Percentiles rank a stretch among this genome's conserved stretches.
Conservation (phyloP, 2,329 filamentous ascomycete species). For the Plectosphaerella cucumerina region DNA sequence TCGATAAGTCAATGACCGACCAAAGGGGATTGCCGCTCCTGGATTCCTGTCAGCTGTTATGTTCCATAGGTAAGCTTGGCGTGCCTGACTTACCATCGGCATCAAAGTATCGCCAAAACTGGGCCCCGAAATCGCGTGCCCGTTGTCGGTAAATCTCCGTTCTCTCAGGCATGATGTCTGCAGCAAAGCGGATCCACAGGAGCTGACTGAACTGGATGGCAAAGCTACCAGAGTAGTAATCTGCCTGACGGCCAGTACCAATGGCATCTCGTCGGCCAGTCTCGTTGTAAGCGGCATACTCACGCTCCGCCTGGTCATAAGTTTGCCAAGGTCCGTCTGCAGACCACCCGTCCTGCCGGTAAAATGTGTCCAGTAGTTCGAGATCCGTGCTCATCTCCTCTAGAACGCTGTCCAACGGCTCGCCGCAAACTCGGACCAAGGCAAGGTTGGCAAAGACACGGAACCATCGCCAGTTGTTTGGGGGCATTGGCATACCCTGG, state of each 20-base stretch:
- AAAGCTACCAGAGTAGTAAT: constrained; percentile 43
- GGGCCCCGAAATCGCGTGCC: constrained; percentile 28
- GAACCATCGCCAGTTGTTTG: constrained; percentile 42
- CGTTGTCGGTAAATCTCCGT: constrained; percentile 26
- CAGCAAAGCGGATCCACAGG: constrained; percentile 31
- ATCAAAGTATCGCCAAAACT: constrained; percentile 39
- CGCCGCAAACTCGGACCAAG: constrained; percentile 28
- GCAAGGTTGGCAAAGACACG: constrained; percentile 38
- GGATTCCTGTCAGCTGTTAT: background rate
- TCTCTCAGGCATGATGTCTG: constrained; percentile 23
- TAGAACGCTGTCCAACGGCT: constrained; percentile 22
- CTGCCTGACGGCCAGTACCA: constrained; percentile 28
- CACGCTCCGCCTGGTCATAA: constrained; percentile 12
- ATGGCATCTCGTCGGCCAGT: constrained; percentile 17
- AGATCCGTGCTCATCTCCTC: constrained; percentile 30
- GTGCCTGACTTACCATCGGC: constrained; percentile 22
- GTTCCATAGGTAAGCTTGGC: background rate
- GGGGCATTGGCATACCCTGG: constrained; percentile 32
- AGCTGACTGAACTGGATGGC: constrained; percentile 40
- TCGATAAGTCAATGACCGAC: constrained; percentile 39
- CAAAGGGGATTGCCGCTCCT: constrained; percentile 42
- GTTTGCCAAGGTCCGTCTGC: constrained; percentile 34
- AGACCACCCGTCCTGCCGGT: constrained; percentile 34
- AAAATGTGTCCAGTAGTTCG: constrained; percentile 32
- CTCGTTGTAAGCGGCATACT: constrained; percentile 7